Evolutionary conservation across 1,284 basidiomycete species (phyloP).

Genomic region (Cutaneotrichosporon dermatis): DNA sequence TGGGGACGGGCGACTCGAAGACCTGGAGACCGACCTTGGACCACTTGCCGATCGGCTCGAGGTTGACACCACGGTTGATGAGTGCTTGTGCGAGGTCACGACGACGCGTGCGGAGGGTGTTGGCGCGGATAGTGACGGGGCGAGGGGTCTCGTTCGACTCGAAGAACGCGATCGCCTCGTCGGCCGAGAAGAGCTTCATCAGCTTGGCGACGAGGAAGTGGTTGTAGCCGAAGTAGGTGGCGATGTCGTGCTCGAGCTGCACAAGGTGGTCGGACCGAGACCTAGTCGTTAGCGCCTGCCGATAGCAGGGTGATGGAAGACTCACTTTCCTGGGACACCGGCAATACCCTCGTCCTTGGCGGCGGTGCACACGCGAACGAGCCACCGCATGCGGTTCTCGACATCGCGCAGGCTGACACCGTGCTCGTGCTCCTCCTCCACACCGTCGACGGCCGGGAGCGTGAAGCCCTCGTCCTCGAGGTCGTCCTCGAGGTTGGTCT

Average conservation of each 20-base stretch:
- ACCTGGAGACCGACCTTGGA: slow-evolving; percentile 96
- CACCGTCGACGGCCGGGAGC: slow-evolving; percentile 73
- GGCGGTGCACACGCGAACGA: slow-evolving; percentile 66
- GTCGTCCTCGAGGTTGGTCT: slow-evolving; percentile 54
- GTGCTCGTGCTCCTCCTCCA: slow-evolving; percentile 70
- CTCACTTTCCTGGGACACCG: slow-evolving; percentile 56
- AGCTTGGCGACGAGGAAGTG: slow-evolving; percentile 91
- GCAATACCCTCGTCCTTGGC: slow-evolving; percentile 65
- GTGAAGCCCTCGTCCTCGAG: slow-evolving; percentile 64
- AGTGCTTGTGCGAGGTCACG: slow-evolving; percentile 91
- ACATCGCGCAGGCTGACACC: slow-evolving; percentile 71
- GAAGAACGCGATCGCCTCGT: slow-evolving; percentile 97
- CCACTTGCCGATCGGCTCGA: slow-evolving; percentile 99
- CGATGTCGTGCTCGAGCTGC: slow-evolving; percentile 82
- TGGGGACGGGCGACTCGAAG: slow-evolving; percentile 92
- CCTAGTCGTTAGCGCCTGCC: neutral
- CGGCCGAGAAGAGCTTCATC: slow-evolving; percentile 86
- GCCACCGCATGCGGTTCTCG: slow-evolving; percentile 82
- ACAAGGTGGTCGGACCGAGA: slow-evolving; percentile 83
- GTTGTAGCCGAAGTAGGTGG: slow-evolving; percentile 96
- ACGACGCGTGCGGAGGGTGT: slow-evolving; percentile 88
- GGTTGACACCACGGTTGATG: slow-evolving; percentile 91
- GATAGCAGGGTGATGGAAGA: too few species aligned
- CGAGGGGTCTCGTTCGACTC: slow-evolving; percentile 95
- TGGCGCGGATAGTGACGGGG: slow-evolving; percentile 96